These are phyloP conservation scores for Saccharomycopsis guyanensis DNA, from an alignment of 805 yeast genomes.

Conservation along the genomic window DNA sequence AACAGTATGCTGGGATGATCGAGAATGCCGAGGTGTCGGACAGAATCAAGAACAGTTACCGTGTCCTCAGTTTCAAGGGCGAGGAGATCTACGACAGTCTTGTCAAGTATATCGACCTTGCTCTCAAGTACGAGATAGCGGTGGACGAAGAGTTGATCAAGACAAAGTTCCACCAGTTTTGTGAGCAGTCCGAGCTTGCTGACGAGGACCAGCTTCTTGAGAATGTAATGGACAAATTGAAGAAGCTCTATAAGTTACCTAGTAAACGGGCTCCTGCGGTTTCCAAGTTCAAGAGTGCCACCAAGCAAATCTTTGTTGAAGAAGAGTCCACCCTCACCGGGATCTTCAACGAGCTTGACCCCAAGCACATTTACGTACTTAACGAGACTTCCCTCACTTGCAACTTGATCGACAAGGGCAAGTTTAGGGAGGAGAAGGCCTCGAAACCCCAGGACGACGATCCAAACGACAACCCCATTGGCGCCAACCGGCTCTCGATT, in stretches of 20 bases:
- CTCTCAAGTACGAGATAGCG: conserved; percentile 8
- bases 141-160: neutral
- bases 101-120: conserved; percentile 6
- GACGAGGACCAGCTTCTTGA: neutral
- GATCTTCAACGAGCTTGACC: neutral
- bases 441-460: neutral
- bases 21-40: conserved; percentile 17
- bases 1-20: conserved; percentile 17
- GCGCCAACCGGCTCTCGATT: conserved; percentile 8
- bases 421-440: neutral
- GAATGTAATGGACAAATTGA: conserved; percentile 1
- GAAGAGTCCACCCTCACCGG: neutral
- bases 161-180: conserved; percentile 7
- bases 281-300: conserved; percentile 5
- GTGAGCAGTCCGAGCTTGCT: neutral
- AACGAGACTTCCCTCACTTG: neutral
- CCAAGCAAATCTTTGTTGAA: conserved; percentile 3
- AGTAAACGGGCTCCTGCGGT: neutral
- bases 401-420: conserved; percentile 1
- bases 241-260: neutral
- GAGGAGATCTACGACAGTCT: conserved; percentile 2
- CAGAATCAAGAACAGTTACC: conserved; percentile 11
- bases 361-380: conserved; percentile 2
- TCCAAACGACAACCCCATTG: neutral
- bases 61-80: conserved; percentile 9